Percentiles rank a stretch among this genome's conserved stretches.
These are phyloP conservation scores for Saururus chinensis DNA, from an alignment of 164 flowering plant species.

Conservation along the genomic window DNA sequence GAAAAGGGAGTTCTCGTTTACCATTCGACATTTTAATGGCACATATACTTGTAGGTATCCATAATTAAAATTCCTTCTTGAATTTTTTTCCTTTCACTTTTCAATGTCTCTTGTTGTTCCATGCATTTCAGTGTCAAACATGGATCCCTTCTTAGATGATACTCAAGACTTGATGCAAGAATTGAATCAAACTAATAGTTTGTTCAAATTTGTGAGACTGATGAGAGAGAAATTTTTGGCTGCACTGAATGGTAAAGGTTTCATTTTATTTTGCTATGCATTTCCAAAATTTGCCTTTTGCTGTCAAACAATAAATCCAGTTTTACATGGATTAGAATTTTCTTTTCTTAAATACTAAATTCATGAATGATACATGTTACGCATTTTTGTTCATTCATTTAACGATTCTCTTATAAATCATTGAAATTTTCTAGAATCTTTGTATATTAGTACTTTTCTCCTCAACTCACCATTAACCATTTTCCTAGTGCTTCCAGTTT, in stretches of 20 bases:
- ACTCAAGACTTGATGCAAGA: slow-evolving; percentile 50
- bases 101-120: neutral
- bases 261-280: neutral
- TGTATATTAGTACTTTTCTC: neutral
- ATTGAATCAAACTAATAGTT: slow-evolving; percentile 69
- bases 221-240: slow-evolving; percentile 77
- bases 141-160: slow-evolving; percentile 47
- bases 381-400: too few relatives aligned
- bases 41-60: slow-evolving; percentile 65
- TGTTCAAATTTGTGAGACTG: slow-evolving; percentile 74
- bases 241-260: slow-evolving; percentile 40
- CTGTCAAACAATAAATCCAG: neutral
- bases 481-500: slow-evolving; percentile 6
- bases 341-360: too few relatives aligned
- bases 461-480: slow-evolving; percentile 2
- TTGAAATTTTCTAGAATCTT: neutral
- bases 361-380: too few relatives aligned
- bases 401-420: neutral
- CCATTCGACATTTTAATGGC: slow-evolving; percentile 55
- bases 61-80: neutral
- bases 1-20: slow-evolving; percentile 55
- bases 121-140: slow-evolving; percentile 52
- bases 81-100: neutral
- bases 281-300: neutral
- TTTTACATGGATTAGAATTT: too few relatives aligned